Evolutionary conservation across 176 grass and related monocot species (phyloP).

Genomic region (Pontederia paniculata): DNA sequence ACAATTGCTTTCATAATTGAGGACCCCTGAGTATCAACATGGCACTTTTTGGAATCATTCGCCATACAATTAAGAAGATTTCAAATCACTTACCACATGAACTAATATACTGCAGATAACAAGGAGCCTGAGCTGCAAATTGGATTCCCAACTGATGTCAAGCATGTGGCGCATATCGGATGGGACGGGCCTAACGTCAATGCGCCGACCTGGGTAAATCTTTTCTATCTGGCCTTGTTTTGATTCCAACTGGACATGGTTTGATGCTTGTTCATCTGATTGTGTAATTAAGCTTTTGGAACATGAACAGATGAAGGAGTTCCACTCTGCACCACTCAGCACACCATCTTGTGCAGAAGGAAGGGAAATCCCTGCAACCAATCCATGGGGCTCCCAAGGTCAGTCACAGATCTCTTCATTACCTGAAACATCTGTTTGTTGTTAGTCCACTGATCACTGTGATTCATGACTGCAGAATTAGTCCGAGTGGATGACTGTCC

Average conservation of each 20-base stretch:
- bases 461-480: slow-evolving; percentile 35
- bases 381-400: slow-evolving; percentile 77
- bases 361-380: slow-evolving; percentile 13
- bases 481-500: slow-evolving; percentile 39
- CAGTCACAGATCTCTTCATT: slow-evolving; percentile 2
- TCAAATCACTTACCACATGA: not conserved
- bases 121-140: slow-evolving; percentile 36
- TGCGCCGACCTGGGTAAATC: slow-evolving; percentile 23
- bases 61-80: too few relatives aligned
- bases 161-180: slow-evolving; percentile 33
- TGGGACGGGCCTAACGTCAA: slow-evolving; percentile 8
- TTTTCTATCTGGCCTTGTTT: not conserved
- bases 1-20: too few relatives aligned
- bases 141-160: slow-evolving; percentile 26
- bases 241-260: too few relatives aligned
- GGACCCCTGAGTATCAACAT: too few relatives aligned
- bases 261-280: not conserved
- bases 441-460: not conserved
- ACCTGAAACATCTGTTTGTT: not conserved
- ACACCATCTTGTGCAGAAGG: slow-evolving; percentile 9
- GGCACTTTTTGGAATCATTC: too few relatives aligned
- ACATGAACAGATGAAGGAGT: slow-evolving; percentile 63
- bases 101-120: slow-evolving; percentile 1
- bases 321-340: slow-evolving; percentile 63
- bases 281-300: not conserved